These are phyloP conservation scores for Lenwebbia sp. DNA, from an alignment of 345 rosid species.

Conservation along the genomic window DNA sequence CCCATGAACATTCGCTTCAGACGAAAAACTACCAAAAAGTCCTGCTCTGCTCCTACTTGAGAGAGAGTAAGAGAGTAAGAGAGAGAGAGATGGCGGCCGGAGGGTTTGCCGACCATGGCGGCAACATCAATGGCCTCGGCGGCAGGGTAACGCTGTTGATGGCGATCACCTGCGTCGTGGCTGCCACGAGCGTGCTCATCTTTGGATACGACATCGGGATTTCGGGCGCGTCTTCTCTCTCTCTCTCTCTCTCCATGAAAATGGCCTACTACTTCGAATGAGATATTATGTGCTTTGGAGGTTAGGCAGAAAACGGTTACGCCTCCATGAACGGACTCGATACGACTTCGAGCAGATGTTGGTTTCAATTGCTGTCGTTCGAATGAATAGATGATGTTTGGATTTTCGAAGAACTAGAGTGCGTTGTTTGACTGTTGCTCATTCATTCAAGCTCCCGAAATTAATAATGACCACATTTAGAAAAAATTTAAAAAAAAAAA, in stretches of 20 bases:
- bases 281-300: too few relatives aligned
- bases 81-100: constrained; percentile 34
- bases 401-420: too few relatives aligned
- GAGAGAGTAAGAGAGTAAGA: background rate
- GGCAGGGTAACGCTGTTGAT: constrained; percentile 43
- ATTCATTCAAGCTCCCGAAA: background rate
- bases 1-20: background rate
- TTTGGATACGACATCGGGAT: constrained; percentile 83
- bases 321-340: too few relatives aligned
- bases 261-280: too few relatives aligned
- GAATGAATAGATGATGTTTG: too few relatives aligned
- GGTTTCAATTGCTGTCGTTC: too few relatives aligned
- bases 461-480: too few relatives aligned
- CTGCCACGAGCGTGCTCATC: constrained; percentile 68
- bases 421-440: too few relatives aligned
- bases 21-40: background rate
- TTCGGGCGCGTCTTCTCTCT: constrained; percentile 27
- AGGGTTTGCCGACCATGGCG: constrained; percentile 20
- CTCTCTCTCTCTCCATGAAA: too few relatives aligned
- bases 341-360: too few relatives aligned
- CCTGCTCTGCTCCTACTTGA: background rate
- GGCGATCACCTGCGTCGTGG: constrained; percentile 61
- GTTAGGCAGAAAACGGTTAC: too few relatives aligned
- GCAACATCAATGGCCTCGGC: constrained; percentile 4
- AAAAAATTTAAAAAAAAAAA: too few relatives aligned